Evolutionary conservation across 2,329 filamentous ascomycete genomes (phyloP).

Genomic region (Fusarium mangiferae): DNA sequence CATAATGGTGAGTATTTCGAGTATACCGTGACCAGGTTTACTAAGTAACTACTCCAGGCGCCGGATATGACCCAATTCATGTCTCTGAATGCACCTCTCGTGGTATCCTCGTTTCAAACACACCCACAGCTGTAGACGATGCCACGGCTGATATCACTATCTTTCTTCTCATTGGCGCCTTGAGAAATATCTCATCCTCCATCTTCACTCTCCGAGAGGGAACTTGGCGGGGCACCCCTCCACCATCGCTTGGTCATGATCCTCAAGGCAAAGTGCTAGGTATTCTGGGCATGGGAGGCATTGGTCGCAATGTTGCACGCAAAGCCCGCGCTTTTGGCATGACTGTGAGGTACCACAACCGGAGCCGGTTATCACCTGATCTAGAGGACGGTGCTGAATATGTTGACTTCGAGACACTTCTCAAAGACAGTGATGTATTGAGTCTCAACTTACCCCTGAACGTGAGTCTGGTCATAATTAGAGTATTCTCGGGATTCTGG

Average conservation of each 20-base stretch:
- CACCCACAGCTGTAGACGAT: conserved; percentile 83
- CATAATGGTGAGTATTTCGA: conserved; percentile 65
- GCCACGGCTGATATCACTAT: conserved; percentile 84
- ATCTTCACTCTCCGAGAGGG: conserved; percentile 74
- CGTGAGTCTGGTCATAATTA: conserved; percentile 59
- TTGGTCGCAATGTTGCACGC: conserved; percentile 79
- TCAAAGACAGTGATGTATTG: conserved; percentile 77
- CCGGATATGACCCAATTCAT: conserved; percentile 88
- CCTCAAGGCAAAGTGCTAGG: conserved; percentile 82
- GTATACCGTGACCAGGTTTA: background rate
- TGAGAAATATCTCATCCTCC: conserved; percentile 76
- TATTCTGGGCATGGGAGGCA: conserved; percentile 88
- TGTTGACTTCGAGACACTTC: conserved; percentile 77
- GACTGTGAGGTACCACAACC: conserved; percentile 79
- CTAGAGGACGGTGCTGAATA: conserved; percentile 70
- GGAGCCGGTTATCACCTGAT: conserved; percentile 67
- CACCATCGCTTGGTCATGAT: conserved; percentile 75
- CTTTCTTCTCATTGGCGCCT: conserved; percentile 82
- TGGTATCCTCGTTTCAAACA: conserved; percentile 79
- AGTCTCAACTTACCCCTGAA: conserved; percentile 86
- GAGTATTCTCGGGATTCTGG: background rate
- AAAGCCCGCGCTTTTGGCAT: conserved; percentile 82
- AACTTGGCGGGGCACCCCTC: conserved; percentile 71
- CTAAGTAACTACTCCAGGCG: conserved; percentile 60
- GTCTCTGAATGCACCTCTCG: conserved; percentile 75